Conservation (phyloP, 805 yeast species). For the Wickerhamomyces mucosus region DNA sequence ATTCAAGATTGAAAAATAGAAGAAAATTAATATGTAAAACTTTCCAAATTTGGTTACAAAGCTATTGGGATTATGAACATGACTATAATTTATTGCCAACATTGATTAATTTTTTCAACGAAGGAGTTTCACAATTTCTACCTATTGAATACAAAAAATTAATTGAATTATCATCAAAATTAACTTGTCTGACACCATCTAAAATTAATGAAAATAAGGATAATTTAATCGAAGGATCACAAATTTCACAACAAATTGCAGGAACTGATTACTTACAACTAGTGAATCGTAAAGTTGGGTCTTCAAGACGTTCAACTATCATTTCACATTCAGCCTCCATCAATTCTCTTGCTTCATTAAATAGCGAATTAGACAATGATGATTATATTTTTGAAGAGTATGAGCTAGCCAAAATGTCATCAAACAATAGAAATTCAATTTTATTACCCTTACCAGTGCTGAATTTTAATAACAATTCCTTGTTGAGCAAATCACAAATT, state of each 20-base stretch:
- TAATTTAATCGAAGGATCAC: conserved; percentile 3
- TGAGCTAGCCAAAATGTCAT: conserved; percentile 38
- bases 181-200: conserved; percentile 46
- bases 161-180: conserved; percentile 51
- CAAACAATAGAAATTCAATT: conserved; percentile 33
- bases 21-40: conserved; percentile 58
- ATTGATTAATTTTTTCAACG: conserved; percentile 70
- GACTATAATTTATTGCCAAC: conserved; percentile 61
- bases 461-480: conserved; percentile 14
- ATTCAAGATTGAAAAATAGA: conserved; percentile 39
- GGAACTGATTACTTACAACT: conserved; percentile 31
- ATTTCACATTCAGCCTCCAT: conserved; percentile 29
- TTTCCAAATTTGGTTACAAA: conserved; percentile 80
- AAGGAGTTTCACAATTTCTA: conserved; percentile 48
- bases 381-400: conserved; percentile 49
- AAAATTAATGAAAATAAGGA: conserved; percentile 22
- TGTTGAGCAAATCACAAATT: conserved; percentile 20
- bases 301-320: conserved; percentile 19
- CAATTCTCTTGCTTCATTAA: conserved; percentile 22
- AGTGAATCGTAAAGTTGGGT: conserved; percentile 38
- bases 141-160: conserved; percentile 60
- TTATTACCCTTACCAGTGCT: conserved; percentile 18
- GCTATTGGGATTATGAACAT: conserved; percentile 66
- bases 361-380: conserved; percentile 20
- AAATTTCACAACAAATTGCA: conserved; percentile 1